Base-by-base conservation (phyloP, 2,329 filamentous ascomycete genomes). In the Exophiala sp. region DNA sequence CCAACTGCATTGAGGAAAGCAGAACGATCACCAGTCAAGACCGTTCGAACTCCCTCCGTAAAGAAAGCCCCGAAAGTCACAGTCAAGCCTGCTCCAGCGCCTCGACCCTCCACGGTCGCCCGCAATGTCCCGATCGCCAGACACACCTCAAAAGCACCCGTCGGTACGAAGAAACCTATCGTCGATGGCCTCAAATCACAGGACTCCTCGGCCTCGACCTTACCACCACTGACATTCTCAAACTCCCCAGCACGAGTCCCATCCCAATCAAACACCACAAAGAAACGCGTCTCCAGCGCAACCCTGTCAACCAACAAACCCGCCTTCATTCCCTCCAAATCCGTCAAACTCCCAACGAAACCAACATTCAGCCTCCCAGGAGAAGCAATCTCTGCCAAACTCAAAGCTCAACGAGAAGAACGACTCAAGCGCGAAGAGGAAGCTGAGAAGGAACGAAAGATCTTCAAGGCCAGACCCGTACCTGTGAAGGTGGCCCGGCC, bases 291-390 rank as follows among this genome's bases (percentile, higher is more conserved):
- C 71, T 73, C 59, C 55, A 63, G 57, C 33, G 55, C 54, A 16
- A 51, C 59, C 9, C 63, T 68, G 18, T 60, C 71, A 71, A 59
- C 79, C 71, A 47, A 72, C 76, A 64, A 76, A 70, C 61, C 67
- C 73, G 63, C 73, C 67, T 53, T 82, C 76, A 60, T 77, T 69
- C 21, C 75, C 68, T 7, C 76, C 72, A 81, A 78, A 60, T 80
- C 78, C 1, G 69, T 68, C 18, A 80, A 78, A 59, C 69, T 77
- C 11, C 75, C 75, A 1, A 81, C 79, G 0, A 72, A 66, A 47
- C 65, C 78, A 6, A 76, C 69, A 3, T 82, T 82, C 62, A 69
- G 75, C 43, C 70, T 82, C 0, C 78, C 79, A 1, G 79, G 79
- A 12, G 78, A 81, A 58, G 75, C 71, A 11, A 69, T 80, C 3